Evolutionary conservation across 2,329 filamentous ascomycete genomes (phyloP).

Genomic region (Parascedosporium putredinis): DNA sequence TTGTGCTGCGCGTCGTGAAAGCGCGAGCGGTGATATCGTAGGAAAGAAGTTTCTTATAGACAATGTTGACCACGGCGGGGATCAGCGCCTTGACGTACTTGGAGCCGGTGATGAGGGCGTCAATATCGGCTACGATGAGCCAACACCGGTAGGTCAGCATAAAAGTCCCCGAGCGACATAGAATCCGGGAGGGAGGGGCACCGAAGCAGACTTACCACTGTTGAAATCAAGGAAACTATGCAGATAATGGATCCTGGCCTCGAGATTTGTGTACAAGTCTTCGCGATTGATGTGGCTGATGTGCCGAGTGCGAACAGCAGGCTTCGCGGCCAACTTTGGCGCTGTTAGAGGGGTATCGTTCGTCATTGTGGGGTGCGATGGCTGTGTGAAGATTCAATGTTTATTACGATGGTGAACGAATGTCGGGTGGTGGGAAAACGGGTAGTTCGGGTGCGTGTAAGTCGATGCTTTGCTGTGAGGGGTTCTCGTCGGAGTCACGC

Average conservation of each 20-base stretch:
- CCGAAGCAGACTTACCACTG: constrained; percentile 40
- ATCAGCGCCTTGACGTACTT: constrained; percentile 78
- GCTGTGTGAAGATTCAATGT: no score
- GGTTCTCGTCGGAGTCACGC: no score
- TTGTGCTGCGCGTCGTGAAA: constrained; percentile 53
- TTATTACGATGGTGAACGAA: no score
- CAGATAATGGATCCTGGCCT: constrained; percentile 59
- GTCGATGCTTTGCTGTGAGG: no score
- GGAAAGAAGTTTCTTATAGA: constrained; percentile 70
- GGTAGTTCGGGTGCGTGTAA: not conserved
- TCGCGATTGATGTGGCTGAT: constrained; percentile 58
- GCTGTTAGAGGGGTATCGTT: not conserved
- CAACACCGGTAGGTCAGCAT: not conserved
- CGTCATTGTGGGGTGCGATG: not conserved
- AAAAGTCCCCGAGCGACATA: not conserved
- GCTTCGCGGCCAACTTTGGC: not conserved
- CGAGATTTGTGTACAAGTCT: constrained; percentile 60
- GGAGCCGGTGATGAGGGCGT: constrained; percentile 55
- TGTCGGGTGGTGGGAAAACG: not conserved
- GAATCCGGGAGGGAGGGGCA: not conserved
- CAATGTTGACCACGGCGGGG: constrained; percentile 72
- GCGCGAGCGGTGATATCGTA: constrained; percentile 76
- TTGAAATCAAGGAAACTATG: constrained; percentile 70
- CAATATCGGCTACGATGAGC: constrained; percentile 51
- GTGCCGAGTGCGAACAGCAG: not conserved